phyloP scores from a whole-genome alignment of 1,284 basidiomycete genomes.

The Moesziomyces sp. region DNA sequence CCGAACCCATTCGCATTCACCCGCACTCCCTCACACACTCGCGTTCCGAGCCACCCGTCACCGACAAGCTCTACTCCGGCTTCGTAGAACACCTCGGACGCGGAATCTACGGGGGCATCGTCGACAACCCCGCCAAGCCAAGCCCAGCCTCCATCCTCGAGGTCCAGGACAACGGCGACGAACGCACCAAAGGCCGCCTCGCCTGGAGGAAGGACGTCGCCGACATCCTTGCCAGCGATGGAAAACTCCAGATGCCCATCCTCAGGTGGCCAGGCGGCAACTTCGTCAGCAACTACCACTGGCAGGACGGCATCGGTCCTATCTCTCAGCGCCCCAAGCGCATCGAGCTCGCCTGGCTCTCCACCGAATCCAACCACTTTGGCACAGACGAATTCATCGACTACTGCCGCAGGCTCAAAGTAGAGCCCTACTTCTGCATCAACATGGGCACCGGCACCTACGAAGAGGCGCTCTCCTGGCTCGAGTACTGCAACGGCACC shows the following conservation, averaged over 20 bases:
- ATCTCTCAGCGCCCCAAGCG: conserved; percentile 72
- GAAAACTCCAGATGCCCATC: conserved; percentile 73
- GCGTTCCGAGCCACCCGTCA: conserved; percentile 23
- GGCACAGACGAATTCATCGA: conserved; percentile 75
- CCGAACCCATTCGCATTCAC: conserved; percentile 25
- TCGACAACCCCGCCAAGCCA: conserved; percentile 70
- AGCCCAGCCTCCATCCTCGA: conserved; percentile 64
- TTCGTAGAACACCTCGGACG: conserved; percentile 67
- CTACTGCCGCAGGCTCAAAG: conserved; percentile 69
- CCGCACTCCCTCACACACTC: conserved; percentile 29
- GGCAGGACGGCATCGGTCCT: conserved; percentile 77
- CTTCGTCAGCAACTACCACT: conserved; percentile 75
- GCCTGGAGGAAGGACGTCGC: conserved; percentile 75
- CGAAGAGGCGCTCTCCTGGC: conserved; percentile 76
- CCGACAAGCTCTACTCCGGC: conserved; percentile 50
- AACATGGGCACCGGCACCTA: conserved; percentile 77
- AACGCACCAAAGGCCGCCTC: conserved; percentile 57
- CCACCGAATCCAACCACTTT: conserved; percentile 76
- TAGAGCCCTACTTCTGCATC: conserved; percentile 75
- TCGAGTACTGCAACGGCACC: conserved; percentile 76
- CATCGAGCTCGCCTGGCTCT: conserved; percentile 77
- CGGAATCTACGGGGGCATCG: conserved; percentile 75
- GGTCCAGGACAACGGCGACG: conserved; percentile 51
- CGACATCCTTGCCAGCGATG: conserved; percentile 69
- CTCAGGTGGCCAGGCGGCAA: conserved; percentile 74